phyloP scores from a whole-genome alignment of 305 asterid genomes.

The Euphrasia arctica region DNA sequence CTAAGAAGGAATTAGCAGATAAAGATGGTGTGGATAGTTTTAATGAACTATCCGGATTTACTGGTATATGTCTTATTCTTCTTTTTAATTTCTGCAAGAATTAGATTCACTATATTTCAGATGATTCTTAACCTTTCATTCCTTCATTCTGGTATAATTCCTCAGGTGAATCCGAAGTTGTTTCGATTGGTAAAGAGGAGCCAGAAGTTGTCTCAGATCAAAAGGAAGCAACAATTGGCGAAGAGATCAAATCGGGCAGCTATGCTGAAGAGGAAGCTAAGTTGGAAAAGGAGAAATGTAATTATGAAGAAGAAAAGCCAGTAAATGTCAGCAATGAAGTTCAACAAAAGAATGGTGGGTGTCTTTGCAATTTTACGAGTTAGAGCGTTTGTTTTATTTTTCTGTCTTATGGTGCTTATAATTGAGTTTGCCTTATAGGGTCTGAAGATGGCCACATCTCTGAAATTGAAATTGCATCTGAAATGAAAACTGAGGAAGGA shows the following conservation, averaged over 20 bases:
- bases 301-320: conserved; percentile 4
- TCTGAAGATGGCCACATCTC: background rate
- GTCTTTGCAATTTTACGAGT: background rate
- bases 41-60: conserved; percentile 32
- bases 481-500: background rate
- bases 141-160: background rate
- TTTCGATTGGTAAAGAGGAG: conserved; percentile 9
- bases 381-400: background rate
- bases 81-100: background rate
- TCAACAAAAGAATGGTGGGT: conserved; percentile 20
- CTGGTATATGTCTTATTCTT: conserved; percentile 29
- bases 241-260: conserved; percentile 7
- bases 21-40: conserved; percentile 25
- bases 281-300: conserved; percentile 5
- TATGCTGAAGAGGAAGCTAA: conserved; percentile 11
- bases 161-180: conserved; percentile 28
- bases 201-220: background rate
- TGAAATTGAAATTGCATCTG: conserved; percentile 24
- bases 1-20: conserved; percentile 24
- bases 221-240: conserved; percentile 2
- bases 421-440: background rate
- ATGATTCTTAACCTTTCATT: background rate
- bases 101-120: background rate
- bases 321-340: conserved; percentile 11
- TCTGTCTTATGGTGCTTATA: background rate